Base-by-base conservation (phyloP, 2,329 filamentous ascomycete species). In the Colletotrichum simmondsii region DNA sequence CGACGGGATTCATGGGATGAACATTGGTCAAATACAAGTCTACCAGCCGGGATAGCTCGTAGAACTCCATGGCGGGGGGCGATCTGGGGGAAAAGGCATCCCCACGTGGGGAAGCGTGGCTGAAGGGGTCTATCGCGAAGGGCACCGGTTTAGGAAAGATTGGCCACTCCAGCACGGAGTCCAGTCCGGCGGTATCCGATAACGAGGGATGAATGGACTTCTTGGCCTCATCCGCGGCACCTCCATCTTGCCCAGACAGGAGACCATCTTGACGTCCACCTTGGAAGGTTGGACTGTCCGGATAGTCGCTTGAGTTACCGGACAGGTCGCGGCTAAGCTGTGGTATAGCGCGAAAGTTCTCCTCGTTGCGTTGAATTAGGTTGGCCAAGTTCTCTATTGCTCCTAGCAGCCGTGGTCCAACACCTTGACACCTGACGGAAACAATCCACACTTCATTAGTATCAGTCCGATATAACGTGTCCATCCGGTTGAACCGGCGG, bases 321-420 rank as follows among this genome's bases (percentile, higher is more conserved):
- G 66, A 73, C 22, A 73, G 37, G 19, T 73, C 71, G 26, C 71
- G 71, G 57, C 71, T 73, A 4, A 73, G 67, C 19, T 73, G 71
- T 3, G 71, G 71, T 22, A 73, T 73, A 10, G 71, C 71, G 28
- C 71, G 66, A 32, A 73, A 65, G 61, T 73, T 73, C 28, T 73
- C 71, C 35, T 73, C 71, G 28, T 73, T 73, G 30, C 71, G 66
- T n/a, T 73, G 71, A 22, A 73, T 73, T 56, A 73, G 71, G 56
- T 71, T 71, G 60, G 71, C 46, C 42, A 73, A 4, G 54, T 70
- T 73, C 61, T 73, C 71, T 65, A 73, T 73, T 24, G 71, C 71
- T 5, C 71, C 71, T 2, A 73, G 35, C 7, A 73, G 11, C 24
- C 71, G 66, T 19, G 71, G 71, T 22, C 71, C 71, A 14, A 73